Base-by-base conservation (phyloP, 129 eudicot species). In the Chrysanthemum lavandulifolium region DNA sequence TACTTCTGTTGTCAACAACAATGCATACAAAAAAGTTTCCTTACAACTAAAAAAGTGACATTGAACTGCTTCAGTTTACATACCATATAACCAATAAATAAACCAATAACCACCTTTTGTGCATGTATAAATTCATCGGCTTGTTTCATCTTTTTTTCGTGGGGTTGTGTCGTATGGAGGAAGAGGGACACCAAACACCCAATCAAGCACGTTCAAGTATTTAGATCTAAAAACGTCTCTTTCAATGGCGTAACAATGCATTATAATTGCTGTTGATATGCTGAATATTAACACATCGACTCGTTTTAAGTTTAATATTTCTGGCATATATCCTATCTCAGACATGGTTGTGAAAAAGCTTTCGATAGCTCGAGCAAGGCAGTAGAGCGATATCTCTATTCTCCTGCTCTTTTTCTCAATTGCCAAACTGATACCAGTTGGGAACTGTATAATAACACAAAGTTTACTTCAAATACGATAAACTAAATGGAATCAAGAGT, bases 131-230 rank as follows among this genome's bases (percentile, higher is more conserved):
- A 1, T 40, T 18, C 21, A 36, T 56, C 25, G 16, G 19, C 5
- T 71, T 15, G 61, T 69, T 70, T 74, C 81, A 3, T 47, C 61
- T 33, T 72, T 79, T 65, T 84, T 89, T 29, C 76, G 77, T 12
- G 89, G 97, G 62, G 97, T 87, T 10, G 93, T 67, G 27, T 88
- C 90, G 10, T 83, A 62, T 14, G 93, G 96, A 16, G 96, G 84
- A 60, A 87, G 93, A 63, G 99, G 99, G 65, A 95, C 96, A n/a
- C 99, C 99, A 45, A 95, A 95, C 64, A 95, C 99, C 99, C 99
- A 95, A 50, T 95, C 99, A 65, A 95, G 99, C 74, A 95, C 99
- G 68, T 95, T 95, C 69, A 90, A 85, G 83, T 95, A 95, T 82
- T 95, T 95, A 40, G 99, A 95, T 21, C 93, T 82, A 73, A 90